Evolutionary conservation across 306 rosid species (phyloP), one percentile per base, ranked within the genome.

Genomic region (Cyamopsis tetragonoloba): DNA sequence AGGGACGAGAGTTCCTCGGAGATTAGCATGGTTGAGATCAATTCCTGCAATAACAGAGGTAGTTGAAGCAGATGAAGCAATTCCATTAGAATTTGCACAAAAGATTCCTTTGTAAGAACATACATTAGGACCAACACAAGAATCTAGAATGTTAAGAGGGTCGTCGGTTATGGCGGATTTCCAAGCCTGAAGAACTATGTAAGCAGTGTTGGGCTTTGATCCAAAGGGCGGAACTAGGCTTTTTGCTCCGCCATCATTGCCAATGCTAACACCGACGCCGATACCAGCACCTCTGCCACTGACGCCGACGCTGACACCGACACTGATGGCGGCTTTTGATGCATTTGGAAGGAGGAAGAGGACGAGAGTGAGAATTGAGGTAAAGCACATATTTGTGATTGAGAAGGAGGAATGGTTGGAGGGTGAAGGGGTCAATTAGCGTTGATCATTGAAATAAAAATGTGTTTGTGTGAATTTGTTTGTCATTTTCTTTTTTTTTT

Each of bases 11-110:
- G 77, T 79, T 54, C 99, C 99, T 80, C 79, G 55, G 32, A 93
- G 95, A 73, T 88, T 83, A 44, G 92, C 99, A 62, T 88, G 97
- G 80, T 93, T 93, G 76, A 93, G 97, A 84, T 93, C 97, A 76
- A 90, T 88, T 32, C 91, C 97, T 3, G 86, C 86, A 54, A 93
- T 84, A 56, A 92, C 76, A 8, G 77, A 61, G 6, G 65, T 74
- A 43, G 68, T 10, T 10, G 85, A 54, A 62, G 75, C 7, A n/a
- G 84, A 23, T 35, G 66, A 27, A 4, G 35, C 70, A 46, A 27
- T 61, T 6, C 56, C 38, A 34, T 22, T 13, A 49, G 75, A 69
- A 6, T 71, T 63, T 8, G 84, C 71, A 80, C 98, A 89, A 49
- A 86, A 93, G 5, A 92, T 79, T 60, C 99, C 99, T 73, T 46